These are phyloP conservation scores for Cladochytrium tenue DNA, from an alignment of 371 early-diverging fungal species.

Conservation along the genomic window DNA sequence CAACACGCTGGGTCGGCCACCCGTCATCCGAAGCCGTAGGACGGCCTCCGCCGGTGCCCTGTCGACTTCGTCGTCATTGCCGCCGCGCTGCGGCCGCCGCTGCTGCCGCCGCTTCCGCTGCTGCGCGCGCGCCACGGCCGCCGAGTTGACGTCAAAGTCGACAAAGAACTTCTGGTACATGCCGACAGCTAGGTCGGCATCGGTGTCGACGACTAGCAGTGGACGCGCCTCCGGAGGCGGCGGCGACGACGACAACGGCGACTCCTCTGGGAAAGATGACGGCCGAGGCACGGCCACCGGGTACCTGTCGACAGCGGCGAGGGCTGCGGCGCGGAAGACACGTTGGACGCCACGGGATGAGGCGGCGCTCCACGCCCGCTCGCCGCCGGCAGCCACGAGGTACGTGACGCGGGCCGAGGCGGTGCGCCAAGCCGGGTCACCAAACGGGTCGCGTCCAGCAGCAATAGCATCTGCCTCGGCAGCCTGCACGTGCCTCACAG, in stretches of 20 bases:
- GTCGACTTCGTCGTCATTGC: too few species aligned
- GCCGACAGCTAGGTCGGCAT: constrained; percentile 21
- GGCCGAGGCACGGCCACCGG: not conserved
- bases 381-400: not conserved
- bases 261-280: not conserved
- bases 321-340: not conserved
- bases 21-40: constrained; percentile 8
- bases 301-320: not conserved
- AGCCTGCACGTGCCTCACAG: not conserved
- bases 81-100: too few species aligned
- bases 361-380: not conserved
- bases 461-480: not conserved
- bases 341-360: not conserved
- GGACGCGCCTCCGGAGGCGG: constrained; percentile 7
- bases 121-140: constrained; percentile 4
- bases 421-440: not conserved
- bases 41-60: too few species aligned
- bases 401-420: not conserved
- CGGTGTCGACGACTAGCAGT: constrained; percentile 27
- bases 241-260: not conserved
- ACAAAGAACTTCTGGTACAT: constrained; percentile 13
- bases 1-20: constrained; percentile 26
- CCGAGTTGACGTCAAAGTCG: constrained; percentile 9
- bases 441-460: not conserved
- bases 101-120: too few species aligned